Evolutionary conservation across 345 rosid genomes (phyloP), one percentile per base, ranked within the genome.

Genomic region (Clausena lansium): DNA sequence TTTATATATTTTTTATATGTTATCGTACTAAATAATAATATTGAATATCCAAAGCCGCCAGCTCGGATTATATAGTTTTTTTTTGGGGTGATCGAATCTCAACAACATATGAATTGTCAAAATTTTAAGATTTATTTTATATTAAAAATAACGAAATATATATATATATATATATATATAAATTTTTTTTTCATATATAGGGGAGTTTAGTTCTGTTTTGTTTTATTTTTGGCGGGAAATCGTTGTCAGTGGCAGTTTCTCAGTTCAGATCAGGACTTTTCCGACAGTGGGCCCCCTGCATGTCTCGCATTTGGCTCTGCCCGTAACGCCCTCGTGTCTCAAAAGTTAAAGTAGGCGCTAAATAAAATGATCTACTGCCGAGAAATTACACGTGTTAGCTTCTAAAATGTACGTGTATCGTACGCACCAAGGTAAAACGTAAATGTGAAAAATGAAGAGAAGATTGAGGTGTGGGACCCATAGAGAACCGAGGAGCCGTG

Each of bases 221-320:
- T 71, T 25, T 75, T 52, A 7, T 45, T 52, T 55, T 71, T 41
- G 80, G 85, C 84, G 85, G 85, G 84, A 81, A 78, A 78, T 84
- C 83, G 62, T 1, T 45, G 50, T 45, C 50, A 45, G 50, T 30
- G 2, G 5, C 17, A 17, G 15, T 45, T 45, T 45, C 17, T 45
- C 50, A 3, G 50, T 0, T 3, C 4, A 17, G 50, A 17, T 45
- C 50, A 83, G 52, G 32, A 72, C 64, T 82, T 73, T 13, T 76
- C 71, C 45, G 28, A 38, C 3, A 10, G 3, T 41, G 78, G 83
- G 81, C 24, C 80, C 80, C 86, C 79, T 0, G 62, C 50, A 0
- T 39, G 63, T 45, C 32, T 27, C 30, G 52, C 7, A 7, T 2
- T 14, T 17, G 41, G 41, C 66, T 63, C 3, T 6, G 38, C 5